These are phyloP conservation scores for Ploettnerulaceae sp. DNA, from an alignment of 2,329 filamentous ascomycete species.

Conservation along the genomic window DNA sequence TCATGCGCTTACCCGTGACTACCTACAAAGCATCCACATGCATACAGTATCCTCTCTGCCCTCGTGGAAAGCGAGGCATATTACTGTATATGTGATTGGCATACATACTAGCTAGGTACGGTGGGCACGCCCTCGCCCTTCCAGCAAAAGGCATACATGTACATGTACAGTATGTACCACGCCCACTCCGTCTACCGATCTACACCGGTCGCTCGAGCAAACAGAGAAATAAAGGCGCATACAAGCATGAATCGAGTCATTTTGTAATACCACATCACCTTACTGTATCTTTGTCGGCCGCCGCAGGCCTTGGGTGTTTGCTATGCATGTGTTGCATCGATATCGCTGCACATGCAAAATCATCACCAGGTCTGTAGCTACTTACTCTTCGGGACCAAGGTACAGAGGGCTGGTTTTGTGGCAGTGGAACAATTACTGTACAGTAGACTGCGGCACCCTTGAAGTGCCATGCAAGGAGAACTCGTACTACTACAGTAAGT, in stretches of 20 bases:
- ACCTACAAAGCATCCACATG: no score
- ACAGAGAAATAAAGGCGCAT: background rate
- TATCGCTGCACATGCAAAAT: background rate
- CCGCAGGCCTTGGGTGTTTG: background rate
- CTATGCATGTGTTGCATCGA: slow-evolving; percentile 2
- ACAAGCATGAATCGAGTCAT: slow-evolving; percentile 8
- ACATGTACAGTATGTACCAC: no score
- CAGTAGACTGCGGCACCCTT: background rate
- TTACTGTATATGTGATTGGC: no score
- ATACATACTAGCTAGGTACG: no score
- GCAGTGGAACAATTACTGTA: slow-evolving; percentile 4
- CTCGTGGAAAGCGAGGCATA: background rate
- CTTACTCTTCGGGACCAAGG: no score
- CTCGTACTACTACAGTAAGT: background rate
- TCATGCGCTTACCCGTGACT: background rate
- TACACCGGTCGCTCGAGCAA: background rate
- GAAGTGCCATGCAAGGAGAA: slow-evolving; percentile 1
- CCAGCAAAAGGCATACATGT: background rate
- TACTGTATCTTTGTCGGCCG: background rate
- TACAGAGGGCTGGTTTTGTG: background rate
- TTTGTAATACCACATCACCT: background rate
- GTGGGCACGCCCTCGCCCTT: slow-evolving; percentile 3
- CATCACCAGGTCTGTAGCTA: background rate
- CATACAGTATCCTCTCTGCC: no score
- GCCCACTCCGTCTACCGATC: no score